These are phyloP conservation scores for Hypsizygus ulmarius DNA, from an alignment of 1,284 basidiomycete genomes.

Conservation along the genomic window DNA sequence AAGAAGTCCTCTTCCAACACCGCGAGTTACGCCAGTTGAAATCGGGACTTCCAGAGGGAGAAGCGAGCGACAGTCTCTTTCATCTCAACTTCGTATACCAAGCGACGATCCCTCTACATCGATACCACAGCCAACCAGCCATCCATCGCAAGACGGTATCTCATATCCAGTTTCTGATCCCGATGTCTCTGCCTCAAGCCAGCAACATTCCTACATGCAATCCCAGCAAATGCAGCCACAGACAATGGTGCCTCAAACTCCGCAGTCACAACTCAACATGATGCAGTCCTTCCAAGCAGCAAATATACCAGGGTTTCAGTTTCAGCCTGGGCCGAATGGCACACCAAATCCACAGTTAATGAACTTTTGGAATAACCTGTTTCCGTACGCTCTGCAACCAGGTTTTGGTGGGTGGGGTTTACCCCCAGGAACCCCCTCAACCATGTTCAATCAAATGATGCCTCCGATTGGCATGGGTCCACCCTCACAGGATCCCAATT, in stretches of 20 bases:
- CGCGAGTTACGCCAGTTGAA: constrained; percentile 53
- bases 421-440: too few relatives aligned
- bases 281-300: neutral
- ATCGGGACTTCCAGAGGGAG: constrained; percentile 1
- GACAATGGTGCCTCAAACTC: constrained; percentile 4
- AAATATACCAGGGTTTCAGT: constrained; percentile 6
- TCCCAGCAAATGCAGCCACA: constrained; percentile 11
- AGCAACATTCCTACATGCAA: constrained; percentile 9
- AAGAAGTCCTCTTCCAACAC: constrained; percentile 57
- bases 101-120: neutral
- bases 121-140: neutral
- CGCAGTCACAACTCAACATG: constrained; percentile 1
- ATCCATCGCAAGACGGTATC: neutral
- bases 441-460: too few relatives aligned
- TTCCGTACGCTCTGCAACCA: constrained; percentile 1
- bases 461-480: too few relatives aligned
- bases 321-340: constrained; percentile 3
- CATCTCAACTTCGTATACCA: neutral
- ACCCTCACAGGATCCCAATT: too few relatives aligned
- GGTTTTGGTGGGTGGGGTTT: neutral
- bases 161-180: neutral
- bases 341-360: neutral
- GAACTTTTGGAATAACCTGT: constrained; percentile 1
- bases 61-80: neutral
- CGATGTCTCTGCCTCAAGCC: neutral